Evolutionary conservation across 768 basidiomycete genomes (phyloP).

Genomic region (Asterophora parasitica): DNA sequence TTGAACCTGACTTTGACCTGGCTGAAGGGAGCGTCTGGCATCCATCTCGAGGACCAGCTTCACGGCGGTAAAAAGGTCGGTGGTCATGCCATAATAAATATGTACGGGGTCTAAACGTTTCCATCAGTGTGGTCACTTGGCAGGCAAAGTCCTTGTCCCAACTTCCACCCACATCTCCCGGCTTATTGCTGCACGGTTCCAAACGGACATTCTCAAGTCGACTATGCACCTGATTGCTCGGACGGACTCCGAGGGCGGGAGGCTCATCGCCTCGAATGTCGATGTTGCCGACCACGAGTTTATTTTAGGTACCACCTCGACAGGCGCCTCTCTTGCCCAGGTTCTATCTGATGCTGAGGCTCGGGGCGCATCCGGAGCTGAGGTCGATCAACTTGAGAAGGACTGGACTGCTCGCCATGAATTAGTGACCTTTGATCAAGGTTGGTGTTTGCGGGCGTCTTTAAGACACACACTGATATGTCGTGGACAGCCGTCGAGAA

Average conservation of each 20-base stretch:
- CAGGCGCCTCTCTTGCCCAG: slow-evolving; percentile 56
- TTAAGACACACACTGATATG: slow-evolving; percentile 3
- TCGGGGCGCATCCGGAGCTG: slow-evolving; percentile 55
- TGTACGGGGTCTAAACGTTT: slow-evolving; percentile 1
- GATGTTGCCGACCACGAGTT: slow-evolving; percentile 81
- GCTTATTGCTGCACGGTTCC: slow-evolving; percentile 81
- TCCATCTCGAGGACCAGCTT: slow-evolving; percentile 92
- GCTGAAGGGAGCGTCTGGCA: slow-evolving; percentile 72
- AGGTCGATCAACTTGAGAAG: slow-evolving; percentile 69
- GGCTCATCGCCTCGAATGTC: slow-evolving; percentile 78
- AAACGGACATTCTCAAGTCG: slow-evolving; percentile 84
- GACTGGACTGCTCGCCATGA: slow-evolving; percentile 68
- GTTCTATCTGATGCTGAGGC: slow-evolving; percentile 64
- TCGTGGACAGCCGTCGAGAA: slow-evolving; percentile 47
- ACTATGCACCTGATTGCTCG: slow-evolving; percentile 89
- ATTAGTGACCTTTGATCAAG: slow-evolving; percentile 82
- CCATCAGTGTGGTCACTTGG: slow-evolving; percentile 74
- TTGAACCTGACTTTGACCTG: slow-evolving; percentile 1
- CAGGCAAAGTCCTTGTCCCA: slow-evolving; percentile 91
- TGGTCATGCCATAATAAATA: background rate
- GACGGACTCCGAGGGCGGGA: slow-evolving; percentile 86
- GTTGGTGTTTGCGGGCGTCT: slow-evolving; percentile 34
- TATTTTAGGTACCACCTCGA: slow-evolving; percentile 57
- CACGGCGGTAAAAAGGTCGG: slow-evolving; percentile 88
- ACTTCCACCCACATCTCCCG: slow-evolving; percentile 83